phyloP scores from a whole-genome alignment of 2,329 filamentous ascomycete species.

The Ilyonectria sp. region DNA sequence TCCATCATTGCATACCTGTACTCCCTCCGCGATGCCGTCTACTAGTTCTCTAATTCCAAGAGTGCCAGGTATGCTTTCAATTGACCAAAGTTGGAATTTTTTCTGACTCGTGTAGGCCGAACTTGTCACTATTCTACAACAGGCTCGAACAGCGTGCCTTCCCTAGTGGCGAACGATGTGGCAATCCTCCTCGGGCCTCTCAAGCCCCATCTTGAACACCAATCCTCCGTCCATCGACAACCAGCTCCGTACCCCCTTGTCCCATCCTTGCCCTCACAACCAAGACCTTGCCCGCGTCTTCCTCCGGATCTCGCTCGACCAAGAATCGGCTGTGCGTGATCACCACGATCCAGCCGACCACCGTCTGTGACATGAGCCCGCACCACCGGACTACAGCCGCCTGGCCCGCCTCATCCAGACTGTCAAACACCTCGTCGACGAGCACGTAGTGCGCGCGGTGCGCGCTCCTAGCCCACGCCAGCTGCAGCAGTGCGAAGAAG shows the following conservation, averaged over 20 bases:
- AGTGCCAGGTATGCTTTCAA: too few species aligned
- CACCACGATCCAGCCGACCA: conserved; percentile 37
- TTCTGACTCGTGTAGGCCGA: too few species aligned
- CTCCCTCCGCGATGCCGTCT: too few species aligned
- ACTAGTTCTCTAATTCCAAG: too few species aligned
- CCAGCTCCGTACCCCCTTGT: conserved; percentile 31
- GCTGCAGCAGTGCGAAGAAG: conserved; percentile 43
- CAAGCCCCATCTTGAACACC: conserved; percentile 9
- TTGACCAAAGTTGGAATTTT: too few species aligned
- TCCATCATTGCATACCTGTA: too few species aligned
- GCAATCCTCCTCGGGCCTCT: background rate
- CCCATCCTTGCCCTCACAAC: conserved; percentile 38
- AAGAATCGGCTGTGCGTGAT: conserved; percentile 41
- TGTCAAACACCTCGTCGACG: conserved; percentile 43
- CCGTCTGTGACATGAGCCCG: conserved; percentile 26
- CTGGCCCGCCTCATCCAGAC: conserved; percentile 36
- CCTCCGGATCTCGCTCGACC: conserved; percentile 29
- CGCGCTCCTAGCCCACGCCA: conserved; percentile 30
- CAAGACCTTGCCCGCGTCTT: conserved; percentile 22
- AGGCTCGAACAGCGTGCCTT: too few species aligned
- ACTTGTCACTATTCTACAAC: too few species aligned
- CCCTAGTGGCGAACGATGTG: background rate
- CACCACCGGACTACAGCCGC: conserved; percentile 39
- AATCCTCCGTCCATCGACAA: conserved; percentile 31
- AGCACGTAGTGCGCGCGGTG: conserved; percentile 41